These are phyloP conservation scores for Quercus phellos DNA, from an alignment of 331 rosid species.

Conservation along the genomic window DNA sequence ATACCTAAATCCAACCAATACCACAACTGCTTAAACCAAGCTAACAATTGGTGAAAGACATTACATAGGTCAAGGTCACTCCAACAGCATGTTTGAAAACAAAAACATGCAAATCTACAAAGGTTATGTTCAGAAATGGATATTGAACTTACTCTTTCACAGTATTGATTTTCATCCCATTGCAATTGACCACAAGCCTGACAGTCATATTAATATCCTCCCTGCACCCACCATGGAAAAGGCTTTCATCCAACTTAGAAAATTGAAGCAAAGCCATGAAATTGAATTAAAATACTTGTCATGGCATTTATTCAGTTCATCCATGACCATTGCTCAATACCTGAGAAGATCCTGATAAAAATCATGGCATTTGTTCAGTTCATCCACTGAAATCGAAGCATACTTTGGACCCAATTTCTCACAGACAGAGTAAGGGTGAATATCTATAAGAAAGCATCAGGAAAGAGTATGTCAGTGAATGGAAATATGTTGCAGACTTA, in stretches of 20 bases:
- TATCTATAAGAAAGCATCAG: constrained; percentile 41
- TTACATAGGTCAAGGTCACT: background rate
- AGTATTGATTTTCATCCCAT: constrained; percentile 68
- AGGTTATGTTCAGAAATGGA: constrained; percentile 15
- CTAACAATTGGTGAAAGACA: background rate
- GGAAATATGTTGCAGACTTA: constrained; percentile 10
- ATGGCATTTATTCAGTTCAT: background rate
- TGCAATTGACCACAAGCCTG: constrained; percentile 90
- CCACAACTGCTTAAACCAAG: background rate
- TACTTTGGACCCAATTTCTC: constrained; percentile 89
- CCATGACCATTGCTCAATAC: constrained; percentile 35
- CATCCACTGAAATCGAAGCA: constrained; percentile 61
- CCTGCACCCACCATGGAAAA: constrained; percentile 46
- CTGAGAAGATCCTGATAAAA: constrained; percentile 92
- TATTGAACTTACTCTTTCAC: constrained; percentile 60
- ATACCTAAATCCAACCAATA: background rate
- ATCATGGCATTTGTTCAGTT: constrained; percentile 48
- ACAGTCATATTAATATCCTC: constrained; percentile 85
- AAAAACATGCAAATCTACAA: background rate
- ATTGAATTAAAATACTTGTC: constrained; percentile 15
- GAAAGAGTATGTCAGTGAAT: constrained; percentile 12
- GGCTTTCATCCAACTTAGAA: constrained; percentile 18
- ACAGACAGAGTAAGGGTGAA: constrained; percentile 76
- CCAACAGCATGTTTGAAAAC: background rate
- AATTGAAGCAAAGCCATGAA: constrained; percentile 16